Evolutionary conservation across 2,329 filamentous ascomycete genomes (phyloP), one percentile per base, ranked within the genome.

Genomic region (Lachnellula willkommii): DNA sequence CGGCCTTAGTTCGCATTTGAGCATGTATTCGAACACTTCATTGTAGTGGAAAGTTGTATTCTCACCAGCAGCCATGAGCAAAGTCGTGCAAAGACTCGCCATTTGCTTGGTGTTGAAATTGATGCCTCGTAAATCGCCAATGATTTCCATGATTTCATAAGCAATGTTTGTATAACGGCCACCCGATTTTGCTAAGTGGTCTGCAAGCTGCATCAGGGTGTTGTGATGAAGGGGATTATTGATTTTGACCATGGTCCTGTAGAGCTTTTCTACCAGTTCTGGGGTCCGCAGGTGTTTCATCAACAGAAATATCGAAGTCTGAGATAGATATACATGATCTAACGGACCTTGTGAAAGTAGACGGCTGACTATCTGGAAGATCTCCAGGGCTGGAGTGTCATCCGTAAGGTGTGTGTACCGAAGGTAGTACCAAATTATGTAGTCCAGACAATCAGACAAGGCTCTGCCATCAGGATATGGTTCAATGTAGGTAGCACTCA

Each of bases 1-100:
- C 24, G 88, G 82, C 20, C 75, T 73, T 48, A 88, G 73, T 1
- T 86, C 87, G n/a, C 79, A 71, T 20, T 79, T 73, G 11, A 87
- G 69, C 50, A 91, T 75, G 8, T 73, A 69, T 52, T 80, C 73
- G 22, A 86, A 79, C 5, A 86, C 73, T 5, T 76, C 70, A 9
- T 81, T 75, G 26, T 79, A 35, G 8, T 79, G 20, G 77, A 74
- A n/a, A 76, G 55, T 37, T n/a, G 50, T n/a, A 37, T 54, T 48
- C 17, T 71, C 69, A 7, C 75, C 68, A 7, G 69, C 61, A 43
- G 70, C 54, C 72, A 67, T 9, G n/a, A 90, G 72, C 24, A 90
- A 73, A 2, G 77, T 73, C 1, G 84, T 83, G 68, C 83, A 85
- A 8, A 81, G 74, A 61, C 79, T 82, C 24, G 76, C 73, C 50